Evolutionary conservation across 1,284 basidiomycete genomes (phyloP).

Genomic region (Ceratobasidium sp.): DNA sequence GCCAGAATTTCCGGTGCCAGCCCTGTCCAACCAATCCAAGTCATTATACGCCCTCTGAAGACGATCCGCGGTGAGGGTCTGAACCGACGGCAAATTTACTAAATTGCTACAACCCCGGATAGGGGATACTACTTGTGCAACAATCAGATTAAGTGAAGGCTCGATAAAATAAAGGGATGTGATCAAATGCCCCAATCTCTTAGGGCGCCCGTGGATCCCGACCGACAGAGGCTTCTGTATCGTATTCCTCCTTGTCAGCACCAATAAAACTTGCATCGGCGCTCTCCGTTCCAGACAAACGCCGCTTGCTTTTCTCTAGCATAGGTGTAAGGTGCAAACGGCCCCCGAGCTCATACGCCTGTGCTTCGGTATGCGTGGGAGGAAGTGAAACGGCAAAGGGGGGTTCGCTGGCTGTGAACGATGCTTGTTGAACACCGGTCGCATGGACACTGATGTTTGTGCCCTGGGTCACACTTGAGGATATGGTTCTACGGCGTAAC

Average conservation of each 20-base stretch:
- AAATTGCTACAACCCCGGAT: not conserved
- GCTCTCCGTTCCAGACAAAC: slow-evolving; percentile 38
- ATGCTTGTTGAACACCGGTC: slow-evolving; percentile 27
- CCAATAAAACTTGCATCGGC: slow-evolving; percentile 18
- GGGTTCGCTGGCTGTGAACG: slow-evolving; percentile 23
- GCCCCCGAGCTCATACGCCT: slow-evolving; percentile 31
- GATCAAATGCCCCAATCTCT: not conserved
- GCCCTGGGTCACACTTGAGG: slow-evolving; percentile 14
- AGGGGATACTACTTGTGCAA: not conserved
- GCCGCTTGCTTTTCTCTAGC: slow-evolving; percentile 17
- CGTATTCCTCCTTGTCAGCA: slow-evolving; percentile 33
- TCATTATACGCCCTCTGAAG: no score
- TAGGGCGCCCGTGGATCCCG: not conserved
- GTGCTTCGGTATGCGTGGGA: slow-evolving; percentile 23
- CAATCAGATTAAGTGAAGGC: not conserved
- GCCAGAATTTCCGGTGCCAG: not conserved
- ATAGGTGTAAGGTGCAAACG: slow-evolving; percentile 10
- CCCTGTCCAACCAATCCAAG: not conserved
- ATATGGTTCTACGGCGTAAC: slow-evolving; percentile 30
- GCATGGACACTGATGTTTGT: slow-evolving; percentile 41
- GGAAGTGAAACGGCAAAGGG: slow-evolving; percentile 26
- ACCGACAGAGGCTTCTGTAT: not conserved
- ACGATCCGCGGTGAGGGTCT: no score
- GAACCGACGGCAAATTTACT: not conserved
- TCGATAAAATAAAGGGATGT: slow-evolving; percentile 6